phyloP scores from a whole-genome alignment of 2,329 filamentous ascomycete species.

The Cucurbitaria berberidis region DNA sequence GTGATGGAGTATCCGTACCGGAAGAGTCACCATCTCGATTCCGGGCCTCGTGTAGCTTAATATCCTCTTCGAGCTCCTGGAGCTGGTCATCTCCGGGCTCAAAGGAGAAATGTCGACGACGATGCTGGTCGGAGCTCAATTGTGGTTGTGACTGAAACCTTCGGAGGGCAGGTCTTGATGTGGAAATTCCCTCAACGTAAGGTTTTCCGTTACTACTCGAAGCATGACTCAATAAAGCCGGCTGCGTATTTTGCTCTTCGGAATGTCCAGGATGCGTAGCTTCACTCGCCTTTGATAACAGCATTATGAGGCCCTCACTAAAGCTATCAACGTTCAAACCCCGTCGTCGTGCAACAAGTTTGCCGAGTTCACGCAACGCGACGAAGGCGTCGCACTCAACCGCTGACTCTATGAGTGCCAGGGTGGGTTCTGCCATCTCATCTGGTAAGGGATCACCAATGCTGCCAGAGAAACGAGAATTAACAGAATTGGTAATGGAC shows the following conservation, averaged over 20 bases:
- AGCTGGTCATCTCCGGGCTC: slow-evolving; percentile 51
- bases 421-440: slow-evolving; percentile 19
- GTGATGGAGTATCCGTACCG: slow-evolving; percentile 5
- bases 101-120: slow-evolving; percentile 51
- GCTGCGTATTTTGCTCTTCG: neutral
- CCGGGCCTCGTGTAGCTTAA: slow-evolving; percentile 9
- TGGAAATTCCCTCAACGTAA: neutral
- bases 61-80: slow-evolving; percentile 21
- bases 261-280: neutral
- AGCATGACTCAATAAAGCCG: neutral
- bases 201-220: neutral
- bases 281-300: slow-evolving; percentile 31
- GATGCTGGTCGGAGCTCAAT: slow-evolving; percentile 22
- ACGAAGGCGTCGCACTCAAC: slow-evolving; percentile 39
- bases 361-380: slow-evolving; percentile 45
- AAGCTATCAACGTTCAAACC: slow-evolving; percentile 43
- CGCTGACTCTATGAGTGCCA: slow-evolving; percentile 9
- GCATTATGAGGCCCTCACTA: slow-evolving; percentile 41
- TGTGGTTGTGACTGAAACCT: slow-evolving; percentile 27
- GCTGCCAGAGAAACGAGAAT: slow-evolving; percentile 44
- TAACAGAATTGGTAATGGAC: slow-evolving; percentile 16
- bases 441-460: slow-evolving; percentile 42
- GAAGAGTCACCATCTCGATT: slow-evolving; percentile 10
- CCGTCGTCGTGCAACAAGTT: slow-evolving; percentile 42
- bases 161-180: slow-evolving; percentile 5